Evolutionary conservation across 1,284 basidiomycete species (phyloP), one percentile per base, ranked within the genome.

Genomic region (Cryptococcus deneoformans): DNA sequence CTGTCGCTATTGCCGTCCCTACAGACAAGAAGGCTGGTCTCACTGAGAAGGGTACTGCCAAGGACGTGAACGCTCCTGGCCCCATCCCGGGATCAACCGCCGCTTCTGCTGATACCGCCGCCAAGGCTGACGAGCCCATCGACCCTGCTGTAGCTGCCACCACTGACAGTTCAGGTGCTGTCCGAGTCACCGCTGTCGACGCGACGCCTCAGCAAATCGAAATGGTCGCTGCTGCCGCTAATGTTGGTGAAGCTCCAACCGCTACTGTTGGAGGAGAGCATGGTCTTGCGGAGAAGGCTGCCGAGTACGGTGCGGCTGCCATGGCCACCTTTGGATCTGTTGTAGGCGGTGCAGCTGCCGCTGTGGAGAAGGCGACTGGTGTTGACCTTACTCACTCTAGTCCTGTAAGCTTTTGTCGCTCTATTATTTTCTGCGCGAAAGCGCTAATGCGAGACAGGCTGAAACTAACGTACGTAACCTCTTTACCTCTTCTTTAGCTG

Each of bases 301-400:
- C 64, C 6, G 70, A 61, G 40, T 52, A 58, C 48, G 68, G 68
- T 50, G 65, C 59, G 37, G 61, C 59, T 40, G 70, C 71, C 24
- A 56, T 70, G 14, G 73, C 66, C 24, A 59, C 66, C 29, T 52
- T 70, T 8, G 68, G 66, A 5, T 69, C 66, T 24, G 60, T 64
- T 50, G 54, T 64, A 24, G 71, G 67, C 46, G 55, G 53, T 34
- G 63, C 61, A n/a, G 62, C 62, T 29, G 57, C 54, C 9, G 68
- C 67, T 37, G 67, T 61, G 9, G 68, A 73, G 53, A 63, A 64
- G 35, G 71, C 67, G 7, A 76, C 72, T 1, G 76, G 76, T 54
- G 55, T 77, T 10, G 72, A 76, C 54, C 47, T 76, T n/a, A 59
- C 63, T 29, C 68, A 72, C 56, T 50, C 61, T 20, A 56, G 67